Percentiles rank a stretch among this genome's conserved stretches.
Conservation (phyloP, 2,329 filamentous ascomycete genomes). For the Hortaea werneckii region DNA sequence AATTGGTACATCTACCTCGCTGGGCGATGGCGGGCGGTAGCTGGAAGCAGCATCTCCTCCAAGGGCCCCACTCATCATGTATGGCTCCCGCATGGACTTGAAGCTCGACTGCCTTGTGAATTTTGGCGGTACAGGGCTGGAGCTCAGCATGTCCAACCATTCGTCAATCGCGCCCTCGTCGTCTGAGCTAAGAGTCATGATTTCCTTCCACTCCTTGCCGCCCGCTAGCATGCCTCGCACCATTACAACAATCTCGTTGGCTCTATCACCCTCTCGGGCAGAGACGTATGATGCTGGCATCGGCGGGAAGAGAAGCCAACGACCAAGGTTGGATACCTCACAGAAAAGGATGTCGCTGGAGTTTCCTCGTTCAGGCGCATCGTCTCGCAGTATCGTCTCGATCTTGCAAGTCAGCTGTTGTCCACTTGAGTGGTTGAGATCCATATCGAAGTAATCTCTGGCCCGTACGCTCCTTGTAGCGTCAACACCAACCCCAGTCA, state of each 20-base stretch:
- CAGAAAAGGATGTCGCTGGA: constrained; percentile 83
- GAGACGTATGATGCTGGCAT: constrained; percentile 65
- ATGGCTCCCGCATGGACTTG: constrained; percentile 21
- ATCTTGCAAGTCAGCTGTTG: constrained; percentile 83
- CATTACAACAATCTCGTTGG: constrained; percentile 74
- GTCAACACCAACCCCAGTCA: constrained; percentile 63
- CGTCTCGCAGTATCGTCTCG: constrained; percentile 78
- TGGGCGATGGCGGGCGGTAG: constrained; percentile 5
- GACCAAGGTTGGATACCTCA: constrained; percentile 66
- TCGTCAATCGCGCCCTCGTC: constrained; percentile 69
- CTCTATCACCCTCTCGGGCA: constrained; percentile 63
- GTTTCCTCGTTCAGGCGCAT: constrained; percentile 54
- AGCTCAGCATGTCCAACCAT: constrained; percentile 80
- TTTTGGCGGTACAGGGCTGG: constrained; percentile 47
- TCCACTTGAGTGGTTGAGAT: constrained; percentile 77
- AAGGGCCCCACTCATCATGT: constrained; percentile 4
- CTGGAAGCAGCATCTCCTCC: not conserved
- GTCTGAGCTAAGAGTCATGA: constrained; percentile 66
- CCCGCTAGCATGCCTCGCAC: constrained; percentile 58
- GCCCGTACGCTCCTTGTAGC: constrained; percentile 73
- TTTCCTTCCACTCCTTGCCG: constrained; percentile 66
- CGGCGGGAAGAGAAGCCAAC: constrained; percentile 87
- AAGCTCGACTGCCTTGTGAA: constrained; percentile 47
- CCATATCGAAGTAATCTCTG: constrained; percentile 80
- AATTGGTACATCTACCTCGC: constrained; percentile 51